Percentiles rank a stretch among this genome's conserved stretches.
Evolutionary conservation across 306 rosid genomes (phyloP).

Genomic region (Casuarina equisetifolia): DNA sequence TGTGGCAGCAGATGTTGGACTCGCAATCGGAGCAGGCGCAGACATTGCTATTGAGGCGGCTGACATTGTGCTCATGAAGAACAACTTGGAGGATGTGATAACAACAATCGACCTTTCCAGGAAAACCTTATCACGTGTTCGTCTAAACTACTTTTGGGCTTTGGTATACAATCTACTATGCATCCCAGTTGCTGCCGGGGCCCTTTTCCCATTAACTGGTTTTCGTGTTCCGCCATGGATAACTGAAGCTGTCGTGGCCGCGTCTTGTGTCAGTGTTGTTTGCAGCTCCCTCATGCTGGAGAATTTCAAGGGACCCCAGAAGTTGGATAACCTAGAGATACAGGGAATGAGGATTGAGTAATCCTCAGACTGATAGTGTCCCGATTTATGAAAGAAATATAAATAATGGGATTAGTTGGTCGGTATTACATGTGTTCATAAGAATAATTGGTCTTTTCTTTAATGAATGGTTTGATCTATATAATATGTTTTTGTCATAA

Average conservation of each 20-base stretch:
- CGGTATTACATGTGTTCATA: no score
- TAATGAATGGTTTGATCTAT: no score
- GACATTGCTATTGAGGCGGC: constrained; percentile 94
- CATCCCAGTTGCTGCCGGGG: constrained; percentile 75
- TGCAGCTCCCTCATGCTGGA: constrained; percentile 73
- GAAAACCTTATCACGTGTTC: constrained; percentile 58
- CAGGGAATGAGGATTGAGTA: constrained; percentile 44
- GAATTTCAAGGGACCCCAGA: constrained; percentile 60
- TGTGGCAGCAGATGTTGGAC: constrained; percentile 79
- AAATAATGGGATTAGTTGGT: no score
- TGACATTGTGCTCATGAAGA: constrained; percentile 79
- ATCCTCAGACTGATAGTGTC: neutral
- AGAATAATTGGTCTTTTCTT: no score
- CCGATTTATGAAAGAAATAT: no score
- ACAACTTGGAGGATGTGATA: constrained; percentile 78
- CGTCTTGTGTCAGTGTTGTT: constrained; percentile 82
- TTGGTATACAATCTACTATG: constrained; percentile 69
- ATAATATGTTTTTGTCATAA: no score
- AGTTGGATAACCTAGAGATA: constrained; percentile 51
- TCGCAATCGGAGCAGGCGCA: constrained; percentile 85
- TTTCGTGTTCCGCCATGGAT: constrained; percentile 79
- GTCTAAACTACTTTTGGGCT: constrained; percentile 78
- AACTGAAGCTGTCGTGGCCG: constrained; percentile 95
- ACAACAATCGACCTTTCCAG: constrained; percentile 77
- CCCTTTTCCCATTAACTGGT: constrained; percentile 54